phyloP scores from a whole-genome alignment of 805 yeast species.

The Yarrowia sp. region DNA sequence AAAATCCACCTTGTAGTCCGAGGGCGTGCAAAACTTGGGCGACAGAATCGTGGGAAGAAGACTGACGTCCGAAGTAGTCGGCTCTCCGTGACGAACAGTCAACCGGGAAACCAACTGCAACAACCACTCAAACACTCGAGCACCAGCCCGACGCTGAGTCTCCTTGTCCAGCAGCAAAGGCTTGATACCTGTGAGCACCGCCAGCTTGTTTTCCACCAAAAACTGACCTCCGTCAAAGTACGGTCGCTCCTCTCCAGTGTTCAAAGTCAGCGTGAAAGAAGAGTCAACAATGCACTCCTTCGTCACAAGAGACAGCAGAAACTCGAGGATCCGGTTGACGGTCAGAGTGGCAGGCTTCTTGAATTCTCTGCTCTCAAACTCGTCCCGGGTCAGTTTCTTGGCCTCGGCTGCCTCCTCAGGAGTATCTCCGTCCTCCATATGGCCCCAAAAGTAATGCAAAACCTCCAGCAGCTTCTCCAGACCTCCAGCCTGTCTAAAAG shows the following conservation, averaged over 20 bases:
- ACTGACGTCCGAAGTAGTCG: not conserved
- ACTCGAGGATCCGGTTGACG: slow-evolving; percentile 31
- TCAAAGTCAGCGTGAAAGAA: slow-evolving; percentile 31
- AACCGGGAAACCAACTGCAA: not conserved
- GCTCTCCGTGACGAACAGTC: slow-evolving; percentile 3
- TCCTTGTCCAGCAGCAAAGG: slow-evolving; percentile 4
- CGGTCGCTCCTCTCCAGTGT: slow-evolving; percentile 30
- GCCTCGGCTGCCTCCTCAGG: slow-evolving; percentile 14
- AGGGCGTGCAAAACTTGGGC: slow-evolving; percentile 32
- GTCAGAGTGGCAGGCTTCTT: slow-evolving; percentile 18
- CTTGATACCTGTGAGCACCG: not conserved
- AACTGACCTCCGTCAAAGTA: slow-evolving; percentile 35
- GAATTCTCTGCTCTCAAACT: slow-evolving; percentile 14
- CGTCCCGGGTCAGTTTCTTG: slow-evolving; percentile 16
- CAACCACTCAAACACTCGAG: slow-evolving; percentile 20
- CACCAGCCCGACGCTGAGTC: not conserved
- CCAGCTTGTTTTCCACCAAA: slow-evolving; percentile 33
- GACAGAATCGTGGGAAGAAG: slow-evolving; percentile 30
- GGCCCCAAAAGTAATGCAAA: slow-evolving; percentile 30
- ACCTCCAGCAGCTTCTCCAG: slow-evolving; percentile 31
- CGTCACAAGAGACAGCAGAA: slow-evolving; percentile 31
- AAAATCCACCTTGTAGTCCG: slow-evolving; percentile 32
- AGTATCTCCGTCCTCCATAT: slow-evolving; percentile 21
- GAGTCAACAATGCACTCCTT: slow-evolving; percentile 35
- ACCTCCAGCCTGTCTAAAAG: slow-evolving; percentile 36